Conservation (phyloP, 2,329 filamentous ascomycete genomes). For the Blastomyces percursus region DNA sequence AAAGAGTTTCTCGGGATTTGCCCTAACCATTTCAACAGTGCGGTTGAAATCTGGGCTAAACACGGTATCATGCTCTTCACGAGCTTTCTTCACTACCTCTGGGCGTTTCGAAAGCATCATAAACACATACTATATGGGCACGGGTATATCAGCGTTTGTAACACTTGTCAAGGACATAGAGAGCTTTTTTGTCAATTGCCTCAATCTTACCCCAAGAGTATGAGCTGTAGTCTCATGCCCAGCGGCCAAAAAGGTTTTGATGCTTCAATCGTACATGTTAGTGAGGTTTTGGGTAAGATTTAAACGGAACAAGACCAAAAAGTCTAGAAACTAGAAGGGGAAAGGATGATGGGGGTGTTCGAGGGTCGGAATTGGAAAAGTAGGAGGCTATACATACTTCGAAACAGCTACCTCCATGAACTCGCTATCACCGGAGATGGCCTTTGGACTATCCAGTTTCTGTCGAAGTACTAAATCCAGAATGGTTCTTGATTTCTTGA, state of each 20-base stretch:
- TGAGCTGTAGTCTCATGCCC: constrained; percentile 22
- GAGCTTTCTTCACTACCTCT: constrained; percentile 26
- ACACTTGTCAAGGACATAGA: not conserved
- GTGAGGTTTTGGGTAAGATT: not conserved
- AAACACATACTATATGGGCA: not conserved
- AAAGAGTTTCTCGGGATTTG: constrained; percentile 35
- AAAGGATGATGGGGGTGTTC: too few species aligned
- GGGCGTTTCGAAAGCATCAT: constrained; percentile 23
- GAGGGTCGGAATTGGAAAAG: not conserved
- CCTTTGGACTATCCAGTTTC: not conserved
- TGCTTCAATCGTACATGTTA: not conserved
- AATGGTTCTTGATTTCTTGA: constrained; percentile 3
- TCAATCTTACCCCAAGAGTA: constrained; percentile 14
- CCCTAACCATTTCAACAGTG: constrained; percentile 25
- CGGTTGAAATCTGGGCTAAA: constrained; percentile 36
- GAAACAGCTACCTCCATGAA: constrained; percentile 5
- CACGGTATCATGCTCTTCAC: constrained; percentile 43
- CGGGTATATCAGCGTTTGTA: not conserved
- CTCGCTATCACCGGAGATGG: not conserved
- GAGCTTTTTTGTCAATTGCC: not conserved
- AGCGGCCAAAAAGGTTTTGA: constrained; percentile 33
- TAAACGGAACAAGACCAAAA: not conserved
- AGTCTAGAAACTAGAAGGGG: not conserved
- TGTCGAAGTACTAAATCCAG: constrained; percentile 5
- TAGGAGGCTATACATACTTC: not conserved